Evolutionary conservation across 768 basidiomycete genomes (phyloP), one percentile per base, ranked within the genome.

Genomic region (Tricholoma flavovirens): DNA sequence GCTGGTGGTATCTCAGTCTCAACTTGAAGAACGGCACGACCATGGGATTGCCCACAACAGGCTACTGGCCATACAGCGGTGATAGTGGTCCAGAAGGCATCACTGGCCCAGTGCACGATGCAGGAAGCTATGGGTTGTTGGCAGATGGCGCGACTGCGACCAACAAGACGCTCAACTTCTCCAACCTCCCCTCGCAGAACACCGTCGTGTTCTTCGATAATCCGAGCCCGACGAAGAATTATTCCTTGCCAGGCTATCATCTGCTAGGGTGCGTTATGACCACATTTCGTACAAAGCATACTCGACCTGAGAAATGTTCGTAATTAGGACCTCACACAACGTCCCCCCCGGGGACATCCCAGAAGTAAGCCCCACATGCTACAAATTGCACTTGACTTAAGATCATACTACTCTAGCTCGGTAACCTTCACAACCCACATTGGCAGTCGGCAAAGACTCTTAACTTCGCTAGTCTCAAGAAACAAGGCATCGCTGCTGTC

Each of bases 1-100:
- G 68, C 30, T 70, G 69, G 69, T 70, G 69, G 69, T 69, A 67
- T 12, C 62, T 70, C 30, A 61, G 56, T 42, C 64, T 70, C n/a
- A 60, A 62, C 24, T 64, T 70, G 22, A 68, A 50, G 24, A 62
- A 70, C 45, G 69, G 69, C 21, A 70, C 68, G n/a, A 53, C 58
- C 8, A 14, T 68, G 10, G 67, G 64, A 14, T 57, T 70, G 10
- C 69, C 69, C 2, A 70, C 68, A 14, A 70, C 69, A 2, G 69
- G 69, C 3, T 70, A 64, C 52, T 70, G 69, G 69, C 69, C 69
- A 2, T 69, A 69, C 55, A 66, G 62, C 36, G 69, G 69, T 15
- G 58, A 70, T 56, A 67, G 67, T 17, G 69, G 69, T 6, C 40
- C 64, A 7, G 51, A 45, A 26, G 69, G 69, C 30, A 63, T 67